Percentiles rank a stretch among this genome's conserved stretches.
Conservation (phyloP, 2,329 filamentous ascomycete species). For the Orbilia blumenaviensis region DNA sequence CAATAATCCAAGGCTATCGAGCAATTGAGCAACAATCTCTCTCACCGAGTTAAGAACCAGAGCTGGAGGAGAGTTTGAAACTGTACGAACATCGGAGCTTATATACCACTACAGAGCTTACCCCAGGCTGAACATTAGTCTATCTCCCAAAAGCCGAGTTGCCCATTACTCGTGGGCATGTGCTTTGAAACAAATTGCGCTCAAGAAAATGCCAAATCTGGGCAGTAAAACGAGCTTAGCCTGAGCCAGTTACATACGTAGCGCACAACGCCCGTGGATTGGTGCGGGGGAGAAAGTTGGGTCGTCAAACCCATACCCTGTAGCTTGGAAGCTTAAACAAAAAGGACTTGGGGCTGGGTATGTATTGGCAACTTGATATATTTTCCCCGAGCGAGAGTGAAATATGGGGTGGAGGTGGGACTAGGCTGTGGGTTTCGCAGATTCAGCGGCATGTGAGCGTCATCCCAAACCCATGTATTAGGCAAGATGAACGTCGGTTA, state of each 20-base stretch:
- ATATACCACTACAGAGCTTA: constrained; percentile 24
- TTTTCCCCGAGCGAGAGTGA: constrained; percentile 6
- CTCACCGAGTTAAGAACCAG: background rate
- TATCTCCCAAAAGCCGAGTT: background rate
- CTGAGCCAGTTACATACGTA: background rate
- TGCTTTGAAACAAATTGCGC: constrained; percentile 11
- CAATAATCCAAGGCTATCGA: background rate
- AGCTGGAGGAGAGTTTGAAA: background rate
- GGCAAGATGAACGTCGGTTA: constrained; percentile 39
- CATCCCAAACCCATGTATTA: constrained; percentile 14
- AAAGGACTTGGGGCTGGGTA: background rate
- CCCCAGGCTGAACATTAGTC: background rate
- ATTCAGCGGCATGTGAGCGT: constrained; percentile 3
- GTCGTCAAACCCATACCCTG: background rate
- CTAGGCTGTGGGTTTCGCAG: background rate
- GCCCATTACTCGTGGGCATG: background rate
- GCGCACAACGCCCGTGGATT: background rate
- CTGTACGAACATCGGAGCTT: background rate
- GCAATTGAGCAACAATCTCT: constrained; percentile 10
- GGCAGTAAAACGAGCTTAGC: background rate
- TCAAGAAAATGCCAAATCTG: constrained; percentile 16
- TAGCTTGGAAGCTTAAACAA: constrained; percentile 33
- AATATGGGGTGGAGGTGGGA: background rate
- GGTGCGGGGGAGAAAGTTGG: background rate
- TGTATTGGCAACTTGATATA: constrained; percentile 7